phyloP scores from a whole-genome alignment of 495 filamentous ascomycete species.

The Aspergillus bridgeri region DNA sequence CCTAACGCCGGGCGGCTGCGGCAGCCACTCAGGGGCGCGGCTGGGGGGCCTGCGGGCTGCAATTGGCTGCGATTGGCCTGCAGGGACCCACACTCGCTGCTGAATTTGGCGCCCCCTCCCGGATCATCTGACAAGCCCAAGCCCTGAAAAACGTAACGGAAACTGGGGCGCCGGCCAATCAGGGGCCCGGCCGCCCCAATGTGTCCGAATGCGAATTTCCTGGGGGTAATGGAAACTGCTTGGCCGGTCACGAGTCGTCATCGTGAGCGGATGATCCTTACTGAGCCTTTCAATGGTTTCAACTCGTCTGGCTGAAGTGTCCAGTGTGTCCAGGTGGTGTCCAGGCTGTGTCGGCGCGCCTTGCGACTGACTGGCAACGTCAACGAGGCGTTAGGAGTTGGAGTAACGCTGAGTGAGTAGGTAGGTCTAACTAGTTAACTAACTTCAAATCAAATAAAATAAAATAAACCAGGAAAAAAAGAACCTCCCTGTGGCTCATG shows the following conservation, averaged over 20 bases:
- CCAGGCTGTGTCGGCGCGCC: too few relatives aligned
- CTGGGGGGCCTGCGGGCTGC: background rate
- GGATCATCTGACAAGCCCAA: constrained; percentile 31
- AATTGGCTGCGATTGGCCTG: constrained; percentile 12
- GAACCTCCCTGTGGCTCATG: background rate
- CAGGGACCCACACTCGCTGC: constrained; percentile 13
- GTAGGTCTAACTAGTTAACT: too few relatives aligned
- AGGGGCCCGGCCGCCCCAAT: constrained; percentile 4
- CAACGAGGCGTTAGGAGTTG: background rate
- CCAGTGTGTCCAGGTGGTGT: too few relatives aligned
- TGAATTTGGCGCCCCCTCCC: constrained; percentile 5
- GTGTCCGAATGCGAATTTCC: constrained; percentile 18
- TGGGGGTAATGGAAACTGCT: constrained; percentile 35
- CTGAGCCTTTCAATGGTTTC: background rate
- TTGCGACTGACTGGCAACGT: constrained; percentile 1
- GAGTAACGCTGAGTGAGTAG: too few relatives aligned
- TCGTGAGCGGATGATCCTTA: constrained; percentile 4
- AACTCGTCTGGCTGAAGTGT: too few relatives aligned
- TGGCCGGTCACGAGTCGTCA: constrained; percentile 20
- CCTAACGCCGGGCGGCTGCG: constrained; percentile 5
- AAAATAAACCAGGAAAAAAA: background rate
- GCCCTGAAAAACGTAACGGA: constrained; percentile 40
- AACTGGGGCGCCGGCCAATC: constrained; percentile 32
- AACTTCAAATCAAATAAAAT: background rate
- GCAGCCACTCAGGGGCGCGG: constrained; percentile 1